Base-by-base conservation (phyloP, 352 stramenopile species). In the Phytophthora aleatoria region DNA sequence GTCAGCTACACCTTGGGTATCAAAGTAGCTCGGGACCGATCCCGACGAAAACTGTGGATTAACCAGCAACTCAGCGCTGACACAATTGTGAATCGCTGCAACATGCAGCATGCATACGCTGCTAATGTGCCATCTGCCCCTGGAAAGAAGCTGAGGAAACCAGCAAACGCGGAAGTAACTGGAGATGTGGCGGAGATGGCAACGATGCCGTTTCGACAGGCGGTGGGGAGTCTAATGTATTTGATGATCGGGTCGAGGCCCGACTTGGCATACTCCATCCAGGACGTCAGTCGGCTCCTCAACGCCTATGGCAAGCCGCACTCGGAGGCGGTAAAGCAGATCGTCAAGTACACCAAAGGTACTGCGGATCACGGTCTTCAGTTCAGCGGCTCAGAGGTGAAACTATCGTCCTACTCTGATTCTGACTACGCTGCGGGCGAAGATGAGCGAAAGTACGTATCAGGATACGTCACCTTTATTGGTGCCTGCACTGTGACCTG, bases 401-500 rank as follows among this genome's bases (percentile, higher is more conserved):
- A 16, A 20, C 38, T 43, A 20, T 45, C 39, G 7, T 2, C 39
- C 9, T 45, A 45, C 7, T 45, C n/a, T 11, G 39, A 45, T 6
- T 45, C 39, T 27, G n/a, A 45, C n/a, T 45, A 45, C 39, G 39
- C 39, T 10, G 39, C 15, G 3, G 39, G 27, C 8, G 39, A 45
- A 45, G 39, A 45, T 45, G 39, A 45, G 3, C 5, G 39, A 12
- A 45, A 45, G 39, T 45, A 6, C 10, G 38, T 20, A 0, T 45
- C 39, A 5, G 44, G 44, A 12, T 51, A 51, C 31, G 15, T 70
- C 1, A 57, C 56, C 7, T 45, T 54, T 9, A 65, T 61, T n/a
- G 55, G 50, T 24, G 61, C 57, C 5, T 70, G 43, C 35, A 20
- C 62, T 2, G 62, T 64, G 1, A 61, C 54, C 1, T 70, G 62